Conservation (phyloP, 2,329 filamentous ascomycete genomes). For the Cordyceps fumosorosea region DNA sequence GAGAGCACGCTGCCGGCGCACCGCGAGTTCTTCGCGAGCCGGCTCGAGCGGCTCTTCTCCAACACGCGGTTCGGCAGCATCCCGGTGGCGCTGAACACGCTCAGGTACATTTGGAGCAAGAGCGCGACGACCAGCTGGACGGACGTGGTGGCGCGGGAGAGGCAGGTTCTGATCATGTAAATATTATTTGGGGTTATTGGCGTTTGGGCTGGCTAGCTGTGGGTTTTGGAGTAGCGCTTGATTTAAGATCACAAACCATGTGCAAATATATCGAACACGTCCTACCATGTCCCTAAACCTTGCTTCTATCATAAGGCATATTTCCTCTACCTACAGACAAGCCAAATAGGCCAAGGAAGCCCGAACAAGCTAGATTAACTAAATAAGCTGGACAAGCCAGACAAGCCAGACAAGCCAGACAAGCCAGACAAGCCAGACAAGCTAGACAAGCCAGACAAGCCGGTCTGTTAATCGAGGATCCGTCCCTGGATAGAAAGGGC, state of each 20-base stretch:
- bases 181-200: not conserved
- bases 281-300: no score
- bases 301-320: no score
- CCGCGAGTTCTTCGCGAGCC: conserved; percentile 27
- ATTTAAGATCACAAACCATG: not conserved
- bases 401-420: no score
- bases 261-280: not conserved
- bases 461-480: not conserved
- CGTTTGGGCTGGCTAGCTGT: not conserved
- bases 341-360: no score
- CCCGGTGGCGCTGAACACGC: conserved; percentile 25
- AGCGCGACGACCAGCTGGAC: conserved; percentile 22
- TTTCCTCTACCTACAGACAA: no score
- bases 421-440: no score
- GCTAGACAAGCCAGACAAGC: no score
- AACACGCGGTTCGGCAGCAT: conserved; percentile 33
- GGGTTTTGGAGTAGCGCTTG: not conserved
- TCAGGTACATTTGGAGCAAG: conserved; percentile 29
- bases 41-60: conserved; percentile 24
- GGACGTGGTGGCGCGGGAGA: conserved; percentile 22
- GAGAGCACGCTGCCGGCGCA: conserved; percentile 30
- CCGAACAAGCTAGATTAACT: no score
- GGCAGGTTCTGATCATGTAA: conserved; percentile 25
- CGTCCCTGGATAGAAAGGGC: not conserved
- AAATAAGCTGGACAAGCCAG: no score